Base-by-base conservation (phyloP, 225 moss, liverwort and hornwort genomes). In the Takakia lepidozioides region DNA sequence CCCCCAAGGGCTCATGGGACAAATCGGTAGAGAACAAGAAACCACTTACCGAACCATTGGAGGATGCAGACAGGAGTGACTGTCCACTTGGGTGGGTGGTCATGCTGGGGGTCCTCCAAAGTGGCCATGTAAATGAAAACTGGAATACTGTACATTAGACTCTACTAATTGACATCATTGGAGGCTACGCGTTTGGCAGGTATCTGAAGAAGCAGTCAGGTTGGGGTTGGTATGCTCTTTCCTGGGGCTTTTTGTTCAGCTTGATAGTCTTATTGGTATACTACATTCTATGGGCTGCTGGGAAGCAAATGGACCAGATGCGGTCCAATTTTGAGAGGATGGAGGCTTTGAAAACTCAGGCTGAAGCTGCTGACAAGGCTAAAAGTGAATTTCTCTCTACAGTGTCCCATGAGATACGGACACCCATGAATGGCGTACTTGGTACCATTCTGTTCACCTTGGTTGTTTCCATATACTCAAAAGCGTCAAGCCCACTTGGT, bases 151-250 rank as follows among this genome's bases (percentile, higher is more conserved):
- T n/a, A n/a, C n/a, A n/a, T n/a, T n/a, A n/a, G n/a, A n/a, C n/a
- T n/a, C n/a, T n/a, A n/a, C n/a, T n/a, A n/a, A n/a, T n/a, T n/a
- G n/a, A n/a, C n/a, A n/a, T n/a, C n/a, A n/a, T n/a, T n/a, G n/a
- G n/a, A n/a, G n/a, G n/a, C n/a, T n/a, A n/a, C n/a, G n/a, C 10
- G 30, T 5, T 32, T 42, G 39, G 60, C 60, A 60, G 60, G 40
- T 60, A 50, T 39, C 21, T 29, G 50, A 49, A 28, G 27, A 22
- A 42, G 26, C 51, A 50, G 38, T 60, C 51, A 18, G 60, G 60
- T 38, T 60, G 60, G 60, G 24, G 51, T 43, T 60, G 60, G 51
- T 37, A 37, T 21, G 49, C 60, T 8, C 22, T 60, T 19, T 60
- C 60, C 2, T 60, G 60, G 60, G 60, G 60, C 5, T 13, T 60